These are phyloP conservation scores for Volvox carteri DNA, from an alignment of 163 green algal genomes.

Conservation along the genomic window DNA sequence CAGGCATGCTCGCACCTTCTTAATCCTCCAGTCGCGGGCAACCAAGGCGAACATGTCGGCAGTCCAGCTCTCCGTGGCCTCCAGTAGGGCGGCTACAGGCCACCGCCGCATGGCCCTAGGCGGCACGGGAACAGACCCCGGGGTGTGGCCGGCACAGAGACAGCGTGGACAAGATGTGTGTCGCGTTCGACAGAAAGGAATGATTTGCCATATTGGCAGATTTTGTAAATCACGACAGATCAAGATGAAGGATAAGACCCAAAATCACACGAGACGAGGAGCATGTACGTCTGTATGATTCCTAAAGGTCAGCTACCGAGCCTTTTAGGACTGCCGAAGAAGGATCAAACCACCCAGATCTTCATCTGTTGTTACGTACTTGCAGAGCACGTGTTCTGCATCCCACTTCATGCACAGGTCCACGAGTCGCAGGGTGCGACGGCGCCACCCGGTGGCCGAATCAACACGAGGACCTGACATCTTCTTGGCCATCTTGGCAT, in stretches of 20 bases:
- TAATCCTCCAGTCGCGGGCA: constrained; percentile 5
- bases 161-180: too few species aligned
- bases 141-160: too few species aligned
- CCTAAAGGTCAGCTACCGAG: too few species aligned
- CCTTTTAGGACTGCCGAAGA: too few species aligned
- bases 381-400: constrained; percentile 20
- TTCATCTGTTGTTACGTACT: constrained; percentile 4
- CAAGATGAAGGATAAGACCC: too few species aligned
- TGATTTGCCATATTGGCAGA: too few species aligned
- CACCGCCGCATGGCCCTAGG: constrained; percentile 26
- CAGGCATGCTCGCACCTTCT: constrained; percentile 25
- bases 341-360: too few species aligned
- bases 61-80: constrained; percentile 11
- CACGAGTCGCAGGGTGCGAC: constrained; percentile 20
- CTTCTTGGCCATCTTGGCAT: neutral
- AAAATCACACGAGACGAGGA: too few species aligned
- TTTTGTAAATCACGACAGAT: too few species aligned
- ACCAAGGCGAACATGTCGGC: neutral
- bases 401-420: constrained; percentile 16
- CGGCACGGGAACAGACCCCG: neutral
- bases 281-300: too few species aligned
- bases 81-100: constrained; percentile 14
- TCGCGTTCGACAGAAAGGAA: too few species aligned
- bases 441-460: neutral
- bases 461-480: neutral